These are phyloP conservation scores for Byssothecium circinans DNA, from an alignment of 2,329 filamentous ascomycete species.

Conservation along the genomic window DNA sequence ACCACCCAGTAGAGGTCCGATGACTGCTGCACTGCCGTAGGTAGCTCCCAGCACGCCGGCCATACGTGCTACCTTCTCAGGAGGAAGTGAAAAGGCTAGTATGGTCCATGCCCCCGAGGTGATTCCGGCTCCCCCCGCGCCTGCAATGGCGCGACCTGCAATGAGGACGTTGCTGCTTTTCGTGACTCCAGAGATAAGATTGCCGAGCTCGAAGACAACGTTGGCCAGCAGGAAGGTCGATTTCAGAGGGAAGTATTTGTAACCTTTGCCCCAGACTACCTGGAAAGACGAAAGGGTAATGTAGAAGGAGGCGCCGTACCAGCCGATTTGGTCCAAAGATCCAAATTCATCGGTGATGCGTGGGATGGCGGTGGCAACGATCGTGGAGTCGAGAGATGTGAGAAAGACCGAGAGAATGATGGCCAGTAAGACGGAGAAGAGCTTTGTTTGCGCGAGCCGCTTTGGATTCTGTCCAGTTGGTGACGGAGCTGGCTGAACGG, in stretches of 20 bases:
- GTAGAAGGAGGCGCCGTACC: conserved; percentile 47
- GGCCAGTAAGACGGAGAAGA: too few relatives aligned
- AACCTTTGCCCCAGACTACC: conserved; percentile 47
- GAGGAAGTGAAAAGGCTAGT: conserved; percentile 11
- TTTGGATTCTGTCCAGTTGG: too few relatives aligned
- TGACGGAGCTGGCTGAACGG: too few relatives aligned
- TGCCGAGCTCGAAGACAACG: background rate
- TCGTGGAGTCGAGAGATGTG: conserved; percentile 31
- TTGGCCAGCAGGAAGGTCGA: background rate
- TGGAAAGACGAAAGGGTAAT: conserved; percentile 51
- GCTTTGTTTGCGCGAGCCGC: too few relatives aligned
- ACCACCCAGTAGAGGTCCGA: background rate
- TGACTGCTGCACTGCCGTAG: background rate
- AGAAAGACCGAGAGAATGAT: conserved; percentile 34
- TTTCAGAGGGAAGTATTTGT: background rate
- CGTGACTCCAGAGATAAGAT: conserved; percentile 34
- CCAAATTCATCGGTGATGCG: conserved; percentile 43
- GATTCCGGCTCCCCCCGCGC: conserved; percentile 41
- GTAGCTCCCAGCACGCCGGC: too few relatives aligned
- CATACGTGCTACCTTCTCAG: too few relatives aligned
- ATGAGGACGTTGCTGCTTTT: conserved; percentile 31
- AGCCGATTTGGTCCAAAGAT: conserved; percentile 35
- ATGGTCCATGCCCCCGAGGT: conserved; percentile 38
- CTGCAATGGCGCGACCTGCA: conserved; percentile 43
- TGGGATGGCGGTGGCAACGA: conserved; percentile 43